Evolutionary conservation across 2,329 filamentous ascomycete genomes (phyloP).

Genomic region (Herpotrichia juniperi): DNA sequence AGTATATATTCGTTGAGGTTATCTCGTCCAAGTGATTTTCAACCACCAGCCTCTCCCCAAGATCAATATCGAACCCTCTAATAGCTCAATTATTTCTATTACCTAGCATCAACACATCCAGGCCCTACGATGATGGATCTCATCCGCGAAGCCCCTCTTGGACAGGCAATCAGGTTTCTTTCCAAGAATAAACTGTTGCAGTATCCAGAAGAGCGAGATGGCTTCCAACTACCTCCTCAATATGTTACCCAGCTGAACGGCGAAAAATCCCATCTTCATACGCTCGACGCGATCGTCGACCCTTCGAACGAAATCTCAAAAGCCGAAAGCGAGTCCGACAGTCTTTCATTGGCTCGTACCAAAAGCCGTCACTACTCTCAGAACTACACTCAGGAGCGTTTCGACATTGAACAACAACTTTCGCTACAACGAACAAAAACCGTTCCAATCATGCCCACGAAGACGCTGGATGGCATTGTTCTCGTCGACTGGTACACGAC

Average conservation of each 20-base stretch:
- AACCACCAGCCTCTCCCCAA: too few relatives aligned
- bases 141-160: slow-evolving; percentile 63
- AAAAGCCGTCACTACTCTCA: slow-evolving; percentile 43
- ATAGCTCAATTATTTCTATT: too few relatives aligned
- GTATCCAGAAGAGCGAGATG: slow-evolving; percentile 66
- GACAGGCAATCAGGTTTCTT: slow-evolving; percentile 62
- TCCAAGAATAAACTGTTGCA: slow-evolving; percentile 60
- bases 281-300: slow-evolving; percentile 13
- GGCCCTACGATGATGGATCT: slow-evolving; percentile 49
- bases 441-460: slow-evolving; percentile 44
- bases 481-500: slow-evolving; percentile 53
- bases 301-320: slow-evolving; percentile 8
- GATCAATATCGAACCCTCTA: too few relatives aligned
- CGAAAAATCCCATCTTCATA: slow-evolving; percentile 27
- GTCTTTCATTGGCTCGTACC: slow-evolving; percentile 43
- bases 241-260: too few relatives aligned
- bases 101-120: too few relatives aligned
- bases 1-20: too few relatives aligned
- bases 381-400: slow-evolving; percentile 41
- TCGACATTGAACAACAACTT: slow-evolving; percentile 50
- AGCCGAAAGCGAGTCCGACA: slow-evolving; percentile 23
- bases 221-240: slow-evolving; percentile 57
- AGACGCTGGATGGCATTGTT: slow-evolving; percentile 43
- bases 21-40: too few relatives aligned
- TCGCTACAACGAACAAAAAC: slow-evolving; percentile 39